Percentiles rank a stretch among this genome's conserved stretches.
Evolutionary conservation across 1,284 basidiomycete species (phyloP).

Genomic region (Ganoderma leucocontextum): DNA sequence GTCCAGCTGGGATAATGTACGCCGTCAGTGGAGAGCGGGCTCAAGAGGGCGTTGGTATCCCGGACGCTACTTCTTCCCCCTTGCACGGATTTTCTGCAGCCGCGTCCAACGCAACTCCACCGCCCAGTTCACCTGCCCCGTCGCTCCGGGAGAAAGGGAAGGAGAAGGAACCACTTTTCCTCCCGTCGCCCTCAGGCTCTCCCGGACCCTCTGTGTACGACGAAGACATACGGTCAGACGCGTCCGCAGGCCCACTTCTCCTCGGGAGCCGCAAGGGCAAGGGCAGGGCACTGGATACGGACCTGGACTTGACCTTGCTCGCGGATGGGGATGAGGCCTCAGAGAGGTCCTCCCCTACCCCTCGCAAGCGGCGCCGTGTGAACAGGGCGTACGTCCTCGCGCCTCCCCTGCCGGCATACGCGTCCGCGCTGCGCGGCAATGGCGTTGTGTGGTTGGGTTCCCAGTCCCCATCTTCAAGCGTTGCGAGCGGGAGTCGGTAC

Average conservation of each 20-base stretch:
- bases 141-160: not conserved
- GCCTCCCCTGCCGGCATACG: conserved; percentile 39
- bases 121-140: not conserved
- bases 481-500: conserved; percentile 2
- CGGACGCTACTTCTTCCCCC: not conserved
- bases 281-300: conserved; percentile 16
- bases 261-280: conserved; percentile 19
- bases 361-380: not conserved
- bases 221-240: conserved; percentile 14
- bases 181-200: conserved; percentile 35
- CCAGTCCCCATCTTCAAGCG: not conserved
- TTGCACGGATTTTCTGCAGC: not conserved
- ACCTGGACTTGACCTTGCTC: conserved; percentile 14
- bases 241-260: not conserved
- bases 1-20: no score
- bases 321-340: not conserved
- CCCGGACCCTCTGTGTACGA: conserved; percentile 6
- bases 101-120: not conserved
- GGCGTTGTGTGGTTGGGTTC: not conserved
- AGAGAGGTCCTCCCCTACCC: no score
- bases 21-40: no score
- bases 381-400: conserved; percentile 24
- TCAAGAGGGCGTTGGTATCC: not conserved
- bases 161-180: conserved; percentile 33
- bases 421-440: conserved; percentile 14